Evolutionary conservation across 2,329 filamentous ascomycete species (phyloP).

Genomic region (Clarireedia homoeocarpa): DNA sequence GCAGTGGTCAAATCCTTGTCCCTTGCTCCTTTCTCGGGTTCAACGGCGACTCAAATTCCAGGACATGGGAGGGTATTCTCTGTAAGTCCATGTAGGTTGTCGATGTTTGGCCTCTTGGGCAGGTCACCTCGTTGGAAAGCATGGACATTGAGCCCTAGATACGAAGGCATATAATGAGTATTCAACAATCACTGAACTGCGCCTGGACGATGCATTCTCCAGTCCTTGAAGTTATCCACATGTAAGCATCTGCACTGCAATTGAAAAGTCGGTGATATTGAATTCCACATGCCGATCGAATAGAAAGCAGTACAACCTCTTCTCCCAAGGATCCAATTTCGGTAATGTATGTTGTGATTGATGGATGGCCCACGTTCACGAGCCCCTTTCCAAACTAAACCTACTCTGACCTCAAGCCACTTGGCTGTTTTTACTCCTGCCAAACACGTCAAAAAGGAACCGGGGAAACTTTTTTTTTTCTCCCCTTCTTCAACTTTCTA

Average conservation of each 20-base stretch:
- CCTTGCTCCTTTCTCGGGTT: too few species aligned
- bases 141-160: too few species aligned
- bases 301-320: neutral
- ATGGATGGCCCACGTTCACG: neutral
- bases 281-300: neutral
- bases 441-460: conserved; percentile 3
- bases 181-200: too few species aligned
- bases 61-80: too few species aligned
- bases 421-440: neutral
- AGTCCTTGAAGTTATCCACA: too few species aligned
- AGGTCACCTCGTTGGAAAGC: too few species aligned
- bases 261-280: neutral
- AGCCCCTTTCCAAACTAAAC: neutral
- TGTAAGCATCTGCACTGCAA: neutral
- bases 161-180: too few species aligned
- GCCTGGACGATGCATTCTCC: too few species aligned
- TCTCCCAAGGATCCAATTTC: conserved; percentile 4
- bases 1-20: too few species aligned
- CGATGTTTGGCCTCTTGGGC: too few species aligned
- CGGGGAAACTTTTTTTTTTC: neutral
- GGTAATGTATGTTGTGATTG: neutral
- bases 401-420: neutral
- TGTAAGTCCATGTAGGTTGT: too few species aligned
- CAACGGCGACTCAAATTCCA: too few species aligned
- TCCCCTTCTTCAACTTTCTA: neutral